Conservation (phyloP, 805 yeast genomes). For the Candida succiphila region DNA sequence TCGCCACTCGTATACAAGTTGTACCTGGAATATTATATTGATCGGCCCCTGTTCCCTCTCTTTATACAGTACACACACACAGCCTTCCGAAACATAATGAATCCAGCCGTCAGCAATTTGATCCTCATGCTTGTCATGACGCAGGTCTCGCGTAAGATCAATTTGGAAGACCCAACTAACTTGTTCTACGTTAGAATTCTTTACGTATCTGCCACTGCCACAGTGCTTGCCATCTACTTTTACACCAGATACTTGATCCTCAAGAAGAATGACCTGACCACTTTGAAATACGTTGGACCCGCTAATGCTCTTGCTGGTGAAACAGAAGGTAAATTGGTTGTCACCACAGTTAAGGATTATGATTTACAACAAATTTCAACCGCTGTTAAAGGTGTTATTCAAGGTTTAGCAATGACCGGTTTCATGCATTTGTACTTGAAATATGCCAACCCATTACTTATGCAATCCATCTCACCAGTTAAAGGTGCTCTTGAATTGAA, state of each 20-base stretch:
- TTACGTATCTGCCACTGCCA: constrained; percentile 55
- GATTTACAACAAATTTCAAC: constrained; percentile 79
- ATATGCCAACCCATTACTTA: constrained; percentile 92
- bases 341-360: constrained; percentile 91
- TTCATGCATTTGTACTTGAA: constrained; percentile 97
- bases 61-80: too few relatives aligned
- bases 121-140: constrained; percentile 91
- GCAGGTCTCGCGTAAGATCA: constrained; percentile 85
- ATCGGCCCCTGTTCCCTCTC: too few relatives aligned
- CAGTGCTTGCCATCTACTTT: constrained; percentile 59
- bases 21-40: too few relatives aligned
- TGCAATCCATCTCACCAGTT: constrained; percentile 87
- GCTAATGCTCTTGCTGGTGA: constrained; percentile 73
- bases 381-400: constrained; percentile 74
- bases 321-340: constrained; percentile 62
- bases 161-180: constrained; percentile 74
- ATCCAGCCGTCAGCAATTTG: constrained; percentile 80
- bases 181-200: constrained; percentile 67
- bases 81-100: too few relatives aligned
- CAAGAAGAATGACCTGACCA: constrained; percentile 80
- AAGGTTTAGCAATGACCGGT: constrained; percentile 93
- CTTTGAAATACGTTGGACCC: constrained; percentile 83
- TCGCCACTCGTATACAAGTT: too few relatives aligned
- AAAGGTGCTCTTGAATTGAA: constrained; percentile 86
- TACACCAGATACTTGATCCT: constrained; percentile 50